Base-by-base conservation (phyloP, 1,284 basidiomycete genomes). In the Sanghuangporus baumii region DNA sequence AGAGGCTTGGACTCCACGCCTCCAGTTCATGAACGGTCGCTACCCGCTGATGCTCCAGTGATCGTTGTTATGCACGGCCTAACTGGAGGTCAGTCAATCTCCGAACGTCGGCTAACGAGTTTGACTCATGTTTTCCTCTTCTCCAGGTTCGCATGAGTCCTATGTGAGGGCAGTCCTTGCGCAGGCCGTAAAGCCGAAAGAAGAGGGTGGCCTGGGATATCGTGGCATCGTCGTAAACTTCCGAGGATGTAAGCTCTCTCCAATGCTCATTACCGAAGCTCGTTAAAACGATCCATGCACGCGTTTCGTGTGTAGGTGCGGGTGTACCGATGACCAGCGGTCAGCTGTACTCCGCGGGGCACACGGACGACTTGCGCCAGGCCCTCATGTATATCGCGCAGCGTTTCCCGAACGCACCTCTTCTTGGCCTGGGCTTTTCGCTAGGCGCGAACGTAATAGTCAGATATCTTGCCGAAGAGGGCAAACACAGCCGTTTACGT, bases 371-470 rank as follows among this genome's bases (percentile, higher is more conserved):
- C 75, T 78, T 96, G 40, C 86, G 93, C 52, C 86, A 86, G 60
- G 91, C 93, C 0, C 74, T 96, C 51, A 81, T 91, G 71, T 91
- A 91, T 74, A 83, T 98, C 58, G 80, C 87, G 5, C 75, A 84
- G 63, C 75, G 78, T 63, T 96, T 89, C 69, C 95, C 97, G 2
- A 75, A 82, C 23, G 93, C 95, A 0, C 90, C 89, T 6, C 77
- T 98, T 46, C 77, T 96, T 38, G 96, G 93, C 11, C 76, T 97
- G 34, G 94, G 94, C 6, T 99, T 98, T 77, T 97, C 94, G 2
- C 84, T 99, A 54, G 97, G 96, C 57, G 93, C 95, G 43, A 93
- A 94, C 70, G 89, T 98, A 48, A 76, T 99, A 66, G 89, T 93
- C n/a, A 85, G 93, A 66, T 98, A 97, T 74, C 78, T 96, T 56